These are phyloP conservation scores for Pleurotus giganteus DNA, from an alignment of 768 basidiomycete species.

Conservation along the genomic window DNA sequence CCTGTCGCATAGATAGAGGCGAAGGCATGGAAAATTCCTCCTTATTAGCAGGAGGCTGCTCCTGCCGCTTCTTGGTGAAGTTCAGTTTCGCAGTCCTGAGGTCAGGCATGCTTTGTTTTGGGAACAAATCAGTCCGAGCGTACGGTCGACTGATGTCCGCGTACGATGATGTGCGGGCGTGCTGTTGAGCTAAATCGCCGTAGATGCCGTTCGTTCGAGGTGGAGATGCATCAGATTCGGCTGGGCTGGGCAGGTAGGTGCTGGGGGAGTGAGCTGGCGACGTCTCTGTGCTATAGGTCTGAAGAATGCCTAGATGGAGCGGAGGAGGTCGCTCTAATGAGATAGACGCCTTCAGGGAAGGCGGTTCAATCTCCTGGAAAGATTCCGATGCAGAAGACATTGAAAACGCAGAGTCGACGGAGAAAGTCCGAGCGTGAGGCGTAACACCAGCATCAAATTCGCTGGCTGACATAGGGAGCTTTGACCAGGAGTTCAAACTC, in stretches of 20 bases:
- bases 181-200: constrained; percentile 32
- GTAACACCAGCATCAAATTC: constrained; percentile 36
- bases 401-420: constrained; percentile 57
- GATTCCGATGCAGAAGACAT: constrained; percentile 45
- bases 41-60: constrained; percentile 21
- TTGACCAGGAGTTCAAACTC: constrained; percentile 41
- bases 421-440: constrained; percentile 59
- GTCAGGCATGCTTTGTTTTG: constrained; percentile 88
- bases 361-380: constrained; percentile 23
- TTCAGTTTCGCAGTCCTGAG: constrained; percentile 54
- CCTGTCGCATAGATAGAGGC: constrained; percentile 42
- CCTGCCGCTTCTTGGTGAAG: constrained; percentile 25
- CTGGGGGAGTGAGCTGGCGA: constrained; percentile 53
- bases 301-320: constrained; percentile 45
- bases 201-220: constrained; percentile 28
- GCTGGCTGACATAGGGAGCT: constrained; percentile 25
- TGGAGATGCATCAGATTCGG: constrained; percentile 46
- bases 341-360: constrained; percentile 16
- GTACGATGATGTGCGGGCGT: constrained; percentile 52
- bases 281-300: constrained; percentile 35
- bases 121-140: constrained; percentile 34
- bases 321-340: constrained; percentile 44
- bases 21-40: constrained; percentile 37
- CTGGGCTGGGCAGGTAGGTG: constrained; percentile 54
- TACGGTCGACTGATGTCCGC: constrained; percentile 36